These are phyloP conservation scores for Chaetomiaceae sp. DNA, from an alignment of 2,329 filamentous ascomycete species.

Conservation along the genomic window DNA sequence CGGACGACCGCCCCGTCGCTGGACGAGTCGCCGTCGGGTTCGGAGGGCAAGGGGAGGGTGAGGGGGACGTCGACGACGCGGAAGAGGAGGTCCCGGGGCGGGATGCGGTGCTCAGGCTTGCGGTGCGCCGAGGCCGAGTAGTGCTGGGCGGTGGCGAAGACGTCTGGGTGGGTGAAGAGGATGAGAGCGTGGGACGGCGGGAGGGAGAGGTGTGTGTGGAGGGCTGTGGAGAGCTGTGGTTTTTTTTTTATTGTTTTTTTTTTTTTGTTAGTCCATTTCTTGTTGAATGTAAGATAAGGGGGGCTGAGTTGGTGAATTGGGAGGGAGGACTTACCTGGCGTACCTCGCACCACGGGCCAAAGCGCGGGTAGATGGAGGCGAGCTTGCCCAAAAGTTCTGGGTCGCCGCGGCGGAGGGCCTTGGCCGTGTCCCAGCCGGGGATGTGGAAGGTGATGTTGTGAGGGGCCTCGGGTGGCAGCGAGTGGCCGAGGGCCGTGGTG, in stretches of 20 bases:
- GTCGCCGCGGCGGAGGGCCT: constrained; percentile 44
- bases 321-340: constrained; percentile 16
- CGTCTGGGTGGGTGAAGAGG: constrained; percentile 30
- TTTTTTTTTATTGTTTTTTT: not conserved
- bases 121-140: constrained; percentile 36
- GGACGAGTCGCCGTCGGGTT: not conserved
- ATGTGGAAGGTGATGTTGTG: constrained; percentile 46
- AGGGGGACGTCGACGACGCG: constrained; percentile 38
- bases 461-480: constrained; percentile 43
- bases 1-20: constrained; percentile 28
- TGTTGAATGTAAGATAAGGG: too few species aligned
- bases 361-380: constrained; percentile 45
- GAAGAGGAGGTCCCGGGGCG: constrained; percentile 34
- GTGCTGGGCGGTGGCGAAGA: constrained; percentile 26
- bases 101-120: constrained; percentile 33
- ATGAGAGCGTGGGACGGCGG: constrained; percentile 28
- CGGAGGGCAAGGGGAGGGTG: not conserved
- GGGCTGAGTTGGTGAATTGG: not conserved
- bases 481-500: constrained; percentile 39
- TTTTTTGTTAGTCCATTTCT: too few species aligned
- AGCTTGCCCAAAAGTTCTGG: constrained; percentile 32
- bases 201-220: constrained; percentile 33
- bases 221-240: constrained; percentile 33
- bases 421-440: constrained; percentile 40
- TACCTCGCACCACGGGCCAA: constrained; percentile 33